Percentiles rank a stretch among this genome's conserved stretches.
Conservation (phyloP, 768 basidiomycete species). For the Gyrodon lividus region DNA sequence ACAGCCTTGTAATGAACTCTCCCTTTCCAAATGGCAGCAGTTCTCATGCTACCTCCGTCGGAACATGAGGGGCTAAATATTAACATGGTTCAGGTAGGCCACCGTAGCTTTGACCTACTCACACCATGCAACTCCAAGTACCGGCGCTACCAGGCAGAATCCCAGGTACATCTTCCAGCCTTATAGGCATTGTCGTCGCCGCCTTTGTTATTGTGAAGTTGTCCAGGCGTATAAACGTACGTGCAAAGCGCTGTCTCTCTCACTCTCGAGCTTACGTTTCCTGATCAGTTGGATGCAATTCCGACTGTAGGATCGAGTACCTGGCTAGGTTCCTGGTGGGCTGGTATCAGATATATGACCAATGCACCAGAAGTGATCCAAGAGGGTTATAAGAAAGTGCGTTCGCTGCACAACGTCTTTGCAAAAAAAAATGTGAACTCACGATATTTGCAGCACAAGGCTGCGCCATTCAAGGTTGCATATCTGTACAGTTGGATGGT, state of each 20-base stretch:
- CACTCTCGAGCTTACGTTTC: background rate
- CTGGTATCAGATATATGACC: conserved; percentile 15
- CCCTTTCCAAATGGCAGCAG: too few species aligned
- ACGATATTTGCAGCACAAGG: conserved; percentile 20
- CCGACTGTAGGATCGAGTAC: conserved; percentile 28
- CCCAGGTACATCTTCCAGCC: background rate
- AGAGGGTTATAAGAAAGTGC: conserved; percentile 31
- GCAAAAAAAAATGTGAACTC: background rate
- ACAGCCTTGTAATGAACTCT: too few species aligned
- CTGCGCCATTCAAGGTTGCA: conserved; percentile 29
- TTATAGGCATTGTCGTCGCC: background rate
- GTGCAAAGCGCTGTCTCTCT: background rate
- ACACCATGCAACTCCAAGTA: background rate
- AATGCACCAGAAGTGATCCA: conserved; percentile 24
- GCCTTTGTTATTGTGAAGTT: background rate
- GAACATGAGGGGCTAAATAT: background rate
- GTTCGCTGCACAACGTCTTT: background rate
- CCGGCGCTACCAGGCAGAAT: background rate
- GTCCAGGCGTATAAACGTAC: conserved; percentile 1
- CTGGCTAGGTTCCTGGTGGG: conserved; percentile 29
- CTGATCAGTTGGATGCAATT: conserved; percentile 20
- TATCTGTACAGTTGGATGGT: conserved; percentile 36
- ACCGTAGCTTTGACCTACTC: background rate
- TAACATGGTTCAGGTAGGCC: too few species aligned
- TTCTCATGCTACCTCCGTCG: background rate